Conservation (phyloP, 2,329 filamentous ascomycete genomes). For the Aspergillus fumigatiaffinis region DNA sequence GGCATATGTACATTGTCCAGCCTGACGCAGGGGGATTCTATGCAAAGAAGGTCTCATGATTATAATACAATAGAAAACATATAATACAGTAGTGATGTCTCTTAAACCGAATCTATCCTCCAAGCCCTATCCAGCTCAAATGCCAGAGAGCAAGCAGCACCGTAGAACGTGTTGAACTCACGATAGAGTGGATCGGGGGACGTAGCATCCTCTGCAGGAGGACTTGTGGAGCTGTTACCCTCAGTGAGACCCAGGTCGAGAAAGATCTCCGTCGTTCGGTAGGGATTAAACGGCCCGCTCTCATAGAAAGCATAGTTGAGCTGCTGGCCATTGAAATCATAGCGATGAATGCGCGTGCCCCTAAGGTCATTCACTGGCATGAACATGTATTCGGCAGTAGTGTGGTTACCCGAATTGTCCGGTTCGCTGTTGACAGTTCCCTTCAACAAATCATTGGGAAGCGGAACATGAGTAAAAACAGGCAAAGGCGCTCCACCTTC, state of each 20-base stretch:
- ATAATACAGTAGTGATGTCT: background rate
- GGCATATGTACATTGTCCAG: conserved; percentile 3
- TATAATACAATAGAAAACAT: conserved; percentile 3
- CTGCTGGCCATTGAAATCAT: conserved; percentile 29
- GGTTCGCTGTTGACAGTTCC: background rate
- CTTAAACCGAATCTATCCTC: conserved; percentile 2
- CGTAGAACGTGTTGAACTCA: conserved; percentile 35
- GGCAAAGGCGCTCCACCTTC: conserved; percentile 21
- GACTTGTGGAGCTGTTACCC: background rate
- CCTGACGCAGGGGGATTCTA: background rate
- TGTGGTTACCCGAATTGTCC: conserved; percentile 8
- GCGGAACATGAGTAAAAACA: conserved; percentile 26
- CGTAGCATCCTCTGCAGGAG: background rate
- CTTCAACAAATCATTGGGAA: conserved; percentile 24
- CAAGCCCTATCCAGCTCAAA: conserved; percentile 29
- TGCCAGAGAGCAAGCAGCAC: conserved; percentile 34
- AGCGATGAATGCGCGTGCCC: conserved; percentile 26
- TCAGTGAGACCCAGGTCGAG: conserved; percentile 25
- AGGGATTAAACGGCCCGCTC: conserved; percentile 30
- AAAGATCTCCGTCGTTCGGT: conserved; percentile 27
- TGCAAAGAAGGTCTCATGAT: conserved; percentile 4
- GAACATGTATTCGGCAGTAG: conserved; percentile 32
- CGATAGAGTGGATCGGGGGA: conserved; percentile 14
- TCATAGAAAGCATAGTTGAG: conserved; percentile 31
- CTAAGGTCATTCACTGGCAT: conserved; percentile 28